phyloP scores from a whole-genome alignment of 129 eudicot species.

The Centaurea solstitialis region DNA sequence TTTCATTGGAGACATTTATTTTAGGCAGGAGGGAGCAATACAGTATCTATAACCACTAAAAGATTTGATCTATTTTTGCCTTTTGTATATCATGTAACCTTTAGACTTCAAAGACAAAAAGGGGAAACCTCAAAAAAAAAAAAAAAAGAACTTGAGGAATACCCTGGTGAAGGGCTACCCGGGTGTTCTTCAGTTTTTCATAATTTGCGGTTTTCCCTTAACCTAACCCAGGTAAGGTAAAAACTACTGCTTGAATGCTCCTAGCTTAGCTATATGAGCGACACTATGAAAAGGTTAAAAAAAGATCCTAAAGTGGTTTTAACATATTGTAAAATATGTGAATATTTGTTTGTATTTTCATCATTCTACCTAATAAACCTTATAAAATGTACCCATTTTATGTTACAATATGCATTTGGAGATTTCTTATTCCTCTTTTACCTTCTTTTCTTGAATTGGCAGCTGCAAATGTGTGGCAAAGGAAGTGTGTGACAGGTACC shows the following conservation, averaged over 20 bases:
- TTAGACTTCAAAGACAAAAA: neutral
- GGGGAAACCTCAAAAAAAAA: no score
- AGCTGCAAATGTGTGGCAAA: neutral
- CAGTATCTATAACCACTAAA: neutral
- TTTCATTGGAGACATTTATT: neutral
- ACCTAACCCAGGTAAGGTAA: no score
- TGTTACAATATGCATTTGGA: neutral
- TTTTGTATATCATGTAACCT: neutral
- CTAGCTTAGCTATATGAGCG: neutral
- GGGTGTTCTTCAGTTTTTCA: no score
- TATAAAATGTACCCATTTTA: neutral
- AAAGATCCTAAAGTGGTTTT: neutral
- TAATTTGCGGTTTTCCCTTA: no score
- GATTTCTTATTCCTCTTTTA: neutral
- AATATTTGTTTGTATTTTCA: neutral
- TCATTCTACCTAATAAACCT: neutral
- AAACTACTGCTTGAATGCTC: neutral
- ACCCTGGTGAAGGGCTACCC: no score
- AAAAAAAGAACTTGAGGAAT: no score
- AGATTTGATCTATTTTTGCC: neutral
- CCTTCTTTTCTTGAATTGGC: slow-evolving; percentile 12
- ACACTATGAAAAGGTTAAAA: neutral
- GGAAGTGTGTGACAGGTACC: slow-evolving; percentile 4
- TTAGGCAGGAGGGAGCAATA: neutral
- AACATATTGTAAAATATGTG: neutral